Conservation (phyloP, 352 stramenopile species). For the Lagenidium giganteum region DNA sequence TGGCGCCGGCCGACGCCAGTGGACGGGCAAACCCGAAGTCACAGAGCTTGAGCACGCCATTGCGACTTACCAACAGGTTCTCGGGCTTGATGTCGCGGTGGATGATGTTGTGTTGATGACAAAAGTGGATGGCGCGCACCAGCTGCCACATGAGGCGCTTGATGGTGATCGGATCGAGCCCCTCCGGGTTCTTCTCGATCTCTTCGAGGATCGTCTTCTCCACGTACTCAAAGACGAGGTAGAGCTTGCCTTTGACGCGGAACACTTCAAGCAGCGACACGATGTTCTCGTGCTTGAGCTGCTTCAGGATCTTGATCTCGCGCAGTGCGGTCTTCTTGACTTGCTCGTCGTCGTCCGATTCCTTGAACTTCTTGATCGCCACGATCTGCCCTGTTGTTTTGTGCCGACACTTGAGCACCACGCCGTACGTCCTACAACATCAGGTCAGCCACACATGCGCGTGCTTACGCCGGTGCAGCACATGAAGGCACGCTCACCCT, state of each 20-base stretch:
- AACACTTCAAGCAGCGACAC: constrained; percentile 77
- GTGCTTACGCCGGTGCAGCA: not conserved
- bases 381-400: constrained; percentile 67
- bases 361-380: constrained; percentile 88
- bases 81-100: constrained; percentile 82
- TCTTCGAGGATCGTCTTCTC: constrained; percentile 79
- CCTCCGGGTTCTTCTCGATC: constrained; percentile 75
- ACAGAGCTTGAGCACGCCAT: constrained; percentile 89
- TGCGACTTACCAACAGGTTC: constrained; percentile 87
- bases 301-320: constrained; percentile 70
- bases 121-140: constrained; percentile 82
- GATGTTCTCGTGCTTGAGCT: constrained; percentile 78
- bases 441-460: not conserved
- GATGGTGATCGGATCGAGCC: constrained; percentile 39
- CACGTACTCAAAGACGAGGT: constrained; percentile 78
- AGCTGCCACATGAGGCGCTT: constrained; percentile 74
- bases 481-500: constrained; percentile 40
- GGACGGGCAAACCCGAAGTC: constrained; percentile 75
- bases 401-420: constrained; percentile 74
- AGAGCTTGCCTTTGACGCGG: constrained; percentile 65
- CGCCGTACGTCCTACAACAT: constrained; percentile 73
- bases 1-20: constrained; percentile 41
- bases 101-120: constrained; percentile 91
- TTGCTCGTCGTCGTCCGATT: constrained; percentile 78
- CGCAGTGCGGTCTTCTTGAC: constrained; percentile 73